phyloP scores from a whole-genome alignment of 1,284 basidiomycete genomes.

The Leccinum pallidistipes region DNA sequence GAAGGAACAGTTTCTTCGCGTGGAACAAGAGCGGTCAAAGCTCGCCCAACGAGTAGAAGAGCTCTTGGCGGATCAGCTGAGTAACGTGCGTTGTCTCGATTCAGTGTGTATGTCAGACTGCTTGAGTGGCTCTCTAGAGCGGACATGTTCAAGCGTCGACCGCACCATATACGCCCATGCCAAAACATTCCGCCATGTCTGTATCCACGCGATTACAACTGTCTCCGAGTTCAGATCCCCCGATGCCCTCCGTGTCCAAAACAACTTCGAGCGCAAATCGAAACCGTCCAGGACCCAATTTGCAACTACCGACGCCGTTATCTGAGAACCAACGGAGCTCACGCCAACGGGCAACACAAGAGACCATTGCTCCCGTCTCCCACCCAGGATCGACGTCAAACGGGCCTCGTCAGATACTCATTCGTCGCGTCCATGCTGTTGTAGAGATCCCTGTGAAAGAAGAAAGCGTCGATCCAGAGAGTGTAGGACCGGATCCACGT shows the following conservation, averaged over 20 bases:
- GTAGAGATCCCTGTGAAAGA: slow-evolving; percentile 47
- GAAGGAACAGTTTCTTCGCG: slow-evolving; percentile 70
- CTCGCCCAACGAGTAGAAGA: slow-evolving; percentile 57
- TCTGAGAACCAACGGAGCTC: slow-evolving; percentile 33
- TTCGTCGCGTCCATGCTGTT: slow-evolving; percentile 46
- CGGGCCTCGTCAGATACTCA: slow-evolving; percentile 28
- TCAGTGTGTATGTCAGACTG: slow-evolving; percentile 15
- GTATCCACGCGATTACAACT: slow-evolving; percentile 22
- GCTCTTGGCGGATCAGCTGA: slow-evolving; percentile 47
- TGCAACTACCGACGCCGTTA: slow-evolving; percentile 34
- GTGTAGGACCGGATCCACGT: slow-evolving; percentile 2
- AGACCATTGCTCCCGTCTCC: neutral
- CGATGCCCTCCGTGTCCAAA: slow-evolving; percentile 7
- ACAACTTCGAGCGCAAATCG: slow-evolving; percentile 7
- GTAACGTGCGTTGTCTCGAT: slow-evolving; percentile 34
- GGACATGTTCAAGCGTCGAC: slow-evolving; percentile 22
- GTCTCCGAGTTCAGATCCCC: slow-evolving; percentile 15
- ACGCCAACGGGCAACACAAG: slow-evolving; percentile 26
- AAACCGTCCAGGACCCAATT: slow-evolving; percentile 10
- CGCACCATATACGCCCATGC: slow-evolving; percentile 27
- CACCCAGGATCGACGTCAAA: slow-evolving; percentile 14
- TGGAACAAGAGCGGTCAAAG: slow-evolving; percentile 60
- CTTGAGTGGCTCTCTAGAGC: slow-evolving; percentile 22
- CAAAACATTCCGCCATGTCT: slow-evolving; percentile 18
- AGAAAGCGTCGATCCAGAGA: slow-evolving; percentile 37